phyloP scores from a whole-genome alignment of 305 asterid genomes.

The Ilex paraguariensis region DNA sequence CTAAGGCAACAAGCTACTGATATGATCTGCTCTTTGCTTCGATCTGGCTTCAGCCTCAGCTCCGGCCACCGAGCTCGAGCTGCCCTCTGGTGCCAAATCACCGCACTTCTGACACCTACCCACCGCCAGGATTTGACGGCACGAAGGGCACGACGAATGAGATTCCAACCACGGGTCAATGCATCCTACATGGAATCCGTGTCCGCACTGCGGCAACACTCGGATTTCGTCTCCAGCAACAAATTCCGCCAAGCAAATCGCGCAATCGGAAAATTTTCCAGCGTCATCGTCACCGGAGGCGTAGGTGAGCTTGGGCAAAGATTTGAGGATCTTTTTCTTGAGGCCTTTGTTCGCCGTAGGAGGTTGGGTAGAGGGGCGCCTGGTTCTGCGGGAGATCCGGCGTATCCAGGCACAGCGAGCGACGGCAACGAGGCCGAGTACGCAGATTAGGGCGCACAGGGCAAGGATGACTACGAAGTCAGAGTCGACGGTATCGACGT shows the following conservation, averaged over 20 bases:
- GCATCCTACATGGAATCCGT: constrained; percentile 63
- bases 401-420: constrained; percentile 79
- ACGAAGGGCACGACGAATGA: constrained; percentile 75
- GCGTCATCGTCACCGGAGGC: constrained; percentile 16
- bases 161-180: constrained; percentile 71
- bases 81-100: constrained; percentile 16
- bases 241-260: constrained; percentile 70
- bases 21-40: not conserved
- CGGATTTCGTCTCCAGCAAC: constrained; percentile 56
- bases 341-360: constrained; percentile 46
- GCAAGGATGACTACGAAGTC: constrained; percentile 65
- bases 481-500: constrained; percentile 20
- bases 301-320: constrained; percentile 58
- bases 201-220: constrained; percentile 72
- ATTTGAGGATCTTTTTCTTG: constrained; percentile 50
- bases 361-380: not conserved
- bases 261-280: constrained; percentile 34
- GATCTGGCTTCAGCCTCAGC: not conserved
- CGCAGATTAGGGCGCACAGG: constrained; percentile 77
- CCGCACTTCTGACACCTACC: constrained; percentile 57
- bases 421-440: constrained; percentile 64
- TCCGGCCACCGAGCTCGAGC: not conserved
- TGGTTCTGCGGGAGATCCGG: constrained; percentile 22
- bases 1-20: not conserved
- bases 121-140: constrained; percentile 53